These are phyloP conservation scores for Citeromyces matritensis DNA, from an alignment of 805 yeast genomes.

Conservation along the genomic window DNA sequence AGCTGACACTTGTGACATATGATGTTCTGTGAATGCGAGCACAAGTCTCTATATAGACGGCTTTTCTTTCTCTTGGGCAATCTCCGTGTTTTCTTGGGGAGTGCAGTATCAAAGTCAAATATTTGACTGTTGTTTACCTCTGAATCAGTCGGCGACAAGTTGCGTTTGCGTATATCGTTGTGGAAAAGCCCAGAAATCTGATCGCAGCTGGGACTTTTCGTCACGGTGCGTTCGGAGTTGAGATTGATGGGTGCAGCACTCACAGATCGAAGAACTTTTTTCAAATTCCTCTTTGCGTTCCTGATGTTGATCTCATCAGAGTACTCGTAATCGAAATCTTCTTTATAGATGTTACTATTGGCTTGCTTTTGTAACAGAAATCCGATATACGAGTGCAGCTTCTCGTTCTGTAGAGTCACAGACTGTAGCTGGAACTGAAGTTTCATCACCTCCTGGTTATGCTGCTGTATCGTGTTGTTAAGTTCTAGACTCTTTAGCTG, in stretches of 20 bases:
- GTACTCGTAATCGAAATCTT: slow-evolving; percentile 20
- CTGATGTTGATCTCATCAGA: slow-evolving; percentile 38
- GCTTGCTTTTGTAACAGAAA: slow-evolving; percentile 34
- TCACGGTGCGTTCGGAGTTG: neutral
- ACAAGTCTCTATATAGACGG: neutral
- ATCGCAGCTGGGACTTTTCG: neutral
- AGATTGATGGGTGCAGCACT: slow-evolving; percentile 13
- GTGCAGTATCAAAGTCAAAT: neutral
- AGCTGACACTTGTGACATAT: neutral
- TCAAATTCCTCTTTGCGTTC: slow-evolving; percentile 27
- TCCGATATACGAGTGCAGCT: slow-evolving; percentile 40
- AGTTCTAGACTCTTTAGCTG: slow-evolving; percentile 2
- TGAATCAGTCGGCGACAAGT: neutral
- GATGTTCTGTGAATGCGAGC: neutral
- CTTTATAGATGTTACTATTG: slow-evolving; percentile 12
- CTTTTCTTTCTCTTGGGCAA: neutral
- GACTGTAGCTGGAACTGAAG: slow-evolving; percentile 38
- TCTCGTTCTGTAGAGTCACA: slow-evolving; percentile 37
- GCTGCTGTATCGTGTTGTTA: slow-evolving; percentile 3
- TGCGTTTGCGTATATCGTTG: neutral
- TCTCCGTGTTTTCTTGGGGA: neutral
- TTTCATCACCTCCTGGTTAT: slow-evolving; percentile 31
- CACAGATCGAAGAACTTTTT: slow-evolving; percentile 14
- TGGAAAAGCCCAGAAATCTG: neutral
- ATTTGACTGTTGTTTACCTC: neutral